Base-by-base conservation (phyloP, 257 asterid species). In the Striga asiatica region DNA sequence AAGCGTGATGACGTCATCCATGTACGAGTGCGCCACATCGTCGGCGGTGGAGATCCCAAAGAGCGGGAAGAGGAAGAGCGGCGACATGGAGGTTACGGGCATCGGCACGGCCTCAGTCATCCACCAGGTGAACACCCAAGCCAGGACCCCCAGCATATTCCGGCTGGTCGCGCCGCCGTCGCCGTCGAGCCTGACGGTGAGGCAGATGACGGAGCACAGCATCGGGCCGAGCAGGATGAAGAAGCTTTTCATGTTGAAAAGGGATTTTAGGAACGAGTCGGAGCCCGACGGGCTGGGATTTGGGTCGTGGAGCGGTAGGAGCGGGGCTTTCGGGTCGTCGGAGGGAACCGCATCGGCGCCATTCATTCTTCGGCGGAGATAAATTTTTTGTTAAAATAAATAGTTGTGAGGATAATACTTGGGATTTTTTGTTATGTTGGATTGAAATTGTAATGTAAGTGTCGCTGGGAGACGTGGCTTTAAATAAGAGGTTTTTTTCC, bases 21-120 rank as follows among this genome's bases (percentile, higher is more conserved):
- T 81, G 49, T 89, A 89, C 2, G 94, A 74, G 0, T 58, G 69
- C 1, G 95, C 98, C 16, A 89, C 96, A 58, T 78, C 95, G 5
- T 89, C 96, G 17, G 95, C 80, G 19, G 85, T 35, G 11, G 93
- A 49, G 61, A 89, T 86, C 29, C 98, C 98, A 54, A 89, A 86
- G 1, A 86, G 68, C 1, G 98, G 98, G 65, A 86, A 86, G 21
- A 89, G 86, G 74, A 89, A 89, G 16, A 89, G 67, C 62, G 96
- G 98, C 5, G 98, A 53, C 96, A 89, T 83, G 58, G 98, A 86
- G 0, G 98, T 86, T 8, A 89, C 52, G 42, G 96, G 96, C 96
- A 89, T 85, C 9, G 98, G 98, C 57, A 89, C 91, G 41, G 96
- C 93, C 81, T 86, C 91, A 65, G 98, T 74, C 54, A 83, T 47